phyloP scores from a whole-genome alignment of 768 basidiomycete species.

The Xerocomellus amylosporus region DNA sequence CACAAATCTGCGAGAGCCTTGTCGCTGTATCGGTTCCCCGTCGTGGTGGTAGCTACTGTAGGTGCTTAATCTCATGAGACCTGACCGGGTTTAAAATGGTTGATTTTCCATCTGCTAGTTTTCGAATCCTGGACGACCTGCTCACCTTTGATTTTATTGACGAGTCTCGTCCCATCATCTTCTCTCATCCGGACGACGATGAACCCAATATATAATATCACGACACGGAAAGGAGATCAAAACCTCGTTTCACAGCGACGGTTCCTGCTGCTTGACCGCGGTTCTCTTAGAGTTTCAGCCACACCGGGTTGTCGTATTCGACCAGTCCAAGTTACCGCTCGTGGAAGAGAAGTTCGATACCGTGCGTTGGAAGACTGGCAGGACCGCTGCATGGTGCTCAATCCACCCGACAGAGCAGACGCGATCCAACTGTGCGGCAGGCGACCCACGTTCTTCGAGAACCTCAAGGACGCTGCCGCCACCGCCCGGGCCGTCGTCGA shows the following conservation, averaged over 20 bases:
- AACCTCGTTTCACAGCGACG: conserved; percentile 56
- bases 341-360: conserved; percentile 42
- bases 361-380: conserved; percentile 57
- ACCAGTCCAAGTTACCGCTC: conserved; percentile 49
- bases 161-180: no score
- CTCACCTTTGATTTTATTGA: no score
- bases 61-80: background rate
- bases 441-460: conserved; percentile 33
- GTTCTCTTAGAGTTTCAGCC: no score
- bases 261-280: conserved; percentile 45
- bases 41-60: no score
- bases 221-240: conserved; percentile 26
- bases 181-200: conserved; percentile 30
- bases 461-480: conserved; percentile 20
- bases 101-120: conserved; percentile 13
- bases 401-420: conserved; percentile 32
- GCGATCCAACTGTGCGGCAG: conserved; percentile 29
- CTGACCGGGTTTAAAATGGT: background rate
- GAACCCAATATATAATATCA: conserved; percentile 30
- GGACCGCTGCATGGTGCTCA: conserved; percentile 33
- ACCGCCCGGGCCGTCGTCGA: conserved; percentile 7
- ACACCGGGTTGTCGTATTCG: no score
- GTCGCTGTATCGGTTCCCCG: no score
- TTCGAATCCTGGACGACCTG: no score
- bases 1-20: no score